Conservation (phyloP, 2,329 filamentous ascomycete species). For the Fusarium sororula region DNA sequence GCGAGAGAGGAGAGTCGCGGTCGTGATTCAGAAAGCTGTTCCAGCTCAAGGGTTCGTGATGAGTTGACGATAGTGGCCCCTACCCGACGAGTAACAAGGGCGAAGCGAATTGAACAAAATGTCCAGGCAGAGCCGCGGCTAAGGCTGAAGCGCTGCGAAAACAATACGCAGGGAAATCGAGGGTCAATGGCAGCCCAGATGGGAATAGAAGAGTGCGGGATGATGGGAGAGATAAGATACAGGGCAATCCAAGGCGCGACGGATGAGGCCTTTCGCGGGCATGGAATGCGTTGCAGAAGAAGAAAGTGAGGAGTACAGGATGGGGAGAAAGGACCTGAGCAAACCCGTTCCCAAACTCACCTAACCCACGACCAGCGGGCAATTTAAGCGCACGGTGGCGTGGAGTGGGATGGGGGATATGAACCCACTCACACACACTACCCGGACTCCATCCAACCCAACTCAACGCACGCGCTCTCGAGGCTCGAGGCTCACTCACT, state of each 20-base stretch:
- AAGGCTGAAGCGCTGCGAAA: neutral
- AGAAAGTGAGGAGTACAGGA: constrained; percentile 50
- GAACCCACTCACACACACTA: constrained; percentile 37
- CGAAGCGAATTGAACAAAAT: constrained; percentile 12
- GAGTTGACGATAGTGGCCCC: constrained; percentile 15
- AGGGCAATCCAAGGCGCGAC: constrained; percentile 31
- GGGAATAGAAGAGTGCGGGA: constrained; percentile 10
- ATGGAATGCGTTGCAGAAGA: constrained; percentile 48
- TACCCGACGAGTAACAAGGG: constrained; percentile 14
- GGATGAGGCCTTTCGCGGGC: constrained; percentile 46
- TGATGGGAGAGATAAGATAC: constrained; percentile 13
- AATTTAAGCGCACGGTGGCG: constrained; percentile 24
- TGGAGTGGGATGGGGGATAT: constrained; percentile 31
- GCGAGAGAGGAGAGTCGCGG: neutral
- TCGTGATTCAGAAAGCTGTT: constrained; percentile 28
- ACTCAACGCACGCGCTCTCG: constrained; percentile 25
- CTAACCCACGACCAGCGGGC: constrained; percentile 51
- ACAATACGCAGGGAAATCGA: constrained; percentile 10
- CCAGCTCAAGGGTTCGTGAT: constrained; percentile 17
- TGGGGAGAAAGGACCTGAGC: constrained; percentile 53
- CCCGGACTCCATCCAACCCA: neutral
- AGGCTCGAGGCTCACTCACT: neutral
- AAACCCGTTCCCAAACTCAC: constrained; percentile 51
- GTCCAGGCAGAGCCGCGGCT: constrained; percentile 23
- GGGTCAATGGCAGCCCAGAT: constrained; percentile 20